A percentile compares a stretch with the other conserved stretches of the same genome.
These are phyloP conservation scores for Chrysoporthe deuterocubensis DNA, from an alignment of 2,329 filamentous ascomycete species.

Conservation along the genomic window DNA sequence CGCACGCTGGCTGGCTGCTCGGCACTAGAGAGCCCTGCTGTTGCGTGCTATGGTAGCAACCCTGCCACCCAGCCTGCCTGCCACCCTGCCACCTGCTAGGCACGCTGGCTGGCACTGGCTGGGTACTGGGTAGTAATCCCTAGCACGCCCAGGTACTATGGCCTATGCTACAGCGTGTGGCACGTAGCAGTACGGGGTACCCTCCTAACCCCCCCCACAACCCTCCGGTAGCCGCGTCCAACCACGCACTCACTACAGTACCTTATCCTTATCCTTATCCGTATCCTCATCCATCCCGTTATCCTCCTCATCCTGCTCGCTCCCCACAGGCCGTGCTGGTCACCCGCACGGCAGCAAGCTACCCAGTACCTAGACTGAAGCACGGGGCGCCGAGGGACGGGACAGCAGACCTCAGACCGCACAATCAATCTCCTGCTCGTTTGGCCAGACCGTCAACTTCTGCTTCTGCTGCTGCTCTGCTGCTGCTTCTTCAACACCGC, in stretches of 20 bases:
- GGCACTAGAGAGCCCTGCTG: no score
- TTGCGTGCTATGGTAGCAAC: no score
- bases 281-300: background rate
- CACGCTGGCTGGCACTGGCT: no score
- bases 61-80: no score
- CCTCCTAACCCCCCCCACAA: background rate
- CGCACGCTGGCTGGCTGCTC: no score
- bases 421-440: background rate
- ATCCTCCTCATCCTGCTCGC: background rate
- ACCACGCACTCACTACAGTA: background rate
- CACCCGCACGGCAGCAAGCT: background rate
- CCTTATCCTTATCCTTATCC: slow-evolving; percentile 5
- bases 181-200: background rate
- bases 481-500: no score
- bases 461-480: background rate
- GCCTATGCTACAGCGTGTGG: background rate
- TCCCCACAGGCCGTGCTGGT: background rate
- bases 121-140: background rate
- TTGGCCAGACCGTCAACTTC: background rate
- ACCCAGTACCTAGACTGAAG: background rate
- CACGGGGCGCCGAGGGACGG: background rate
- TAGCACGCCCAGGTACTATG: background rate
- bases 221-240: background rate
- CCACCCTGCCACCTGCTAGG: no score
- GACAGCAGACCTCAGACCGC: background rate